phyloP scores from a whole-genome alignment of 805 yeast species.

The Schizosaccharomyces osmophilus region DNA sequence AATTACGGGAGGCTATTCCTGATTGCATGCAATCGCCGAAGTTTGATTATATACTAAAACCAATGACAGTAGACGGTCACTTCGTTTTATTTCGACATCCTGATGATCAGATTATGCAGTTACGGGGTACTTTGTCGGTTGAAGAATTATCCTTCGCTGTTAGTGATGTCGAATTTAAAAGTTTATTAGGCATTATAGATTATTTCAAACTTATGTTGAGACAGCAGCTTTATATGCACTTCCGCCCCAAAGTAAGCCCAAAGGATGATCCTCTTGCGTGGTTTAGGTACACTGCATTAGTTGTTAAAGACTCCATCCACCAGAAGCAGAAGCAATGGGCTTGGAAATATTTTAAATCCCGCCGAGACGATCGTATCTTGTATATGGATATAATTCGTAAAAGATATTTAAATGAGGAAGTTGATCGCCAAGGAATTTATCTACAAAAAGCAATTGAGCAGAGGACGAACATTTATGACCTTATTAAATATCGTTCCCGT shows the following conservation, averaged over 20 bases:
- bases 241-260: constrained; percentile 32
- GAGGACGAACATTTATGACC: constrained; percentile 45
- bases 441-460: constrained; percentile 31
- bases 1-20: background rate
- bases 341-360: constrained; percentile 54
- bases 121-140: constrained; percentile 25
- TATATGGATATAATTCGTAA: constrained; percentile 46
- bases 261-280: constrained; percentile 50
- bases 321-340: constrained; percentile 62
- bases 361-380: constrained; percentile 45
- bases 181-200: constrained; percentile 57
- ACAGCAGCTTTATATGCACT: constrained; percentile 47
- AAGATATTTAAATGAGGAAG: constrained; percentile 15
- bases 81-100: constrained; percentile 24
- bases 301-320: constrained; percentile 56
- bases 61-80: constrained; percentile 74
- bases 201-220: constrained; percentile 54
- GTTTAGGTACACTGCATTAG: constrained; percentile 60
- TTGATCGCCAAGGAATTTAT: constrained; percentile 10
- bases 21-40: constrained; percentile 6
- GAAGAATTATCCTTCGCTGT: constrained; percentile 74
- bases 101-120: background rate
- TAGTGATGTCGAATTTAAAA: constrained; percentile 66
- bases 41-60: constrained; percentile 34
- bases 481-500: constrained; percentile 54